Evolutionary conservation across 495 filamentous ascomycete species (phyloP), one percentile per base, ranked within the genome.

Genomic region (Aspergillus haitiensis): DNA sequence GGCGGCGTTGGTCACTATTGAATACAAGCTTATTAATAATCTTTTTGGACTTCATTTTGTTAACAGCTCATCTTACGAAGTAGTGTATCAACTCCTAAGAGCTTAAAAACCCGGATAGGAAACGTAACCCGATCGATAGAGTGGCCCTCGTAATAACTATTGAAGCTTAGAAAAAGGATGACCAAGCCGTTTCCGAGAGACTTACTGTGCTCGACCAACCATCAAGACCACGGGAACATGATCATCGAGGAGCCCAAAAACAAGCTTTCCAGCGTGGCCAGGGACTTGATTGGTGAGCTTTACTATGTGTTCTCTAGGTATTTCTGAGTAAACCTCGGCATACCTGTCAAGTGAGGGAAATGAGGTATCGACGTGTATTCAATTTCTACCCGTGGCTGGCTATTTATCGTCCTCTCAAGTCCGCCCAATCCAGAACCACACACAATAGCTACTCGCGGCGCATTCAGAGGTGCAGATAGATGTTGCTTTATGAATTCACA

Each of bases 101-200:
- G 69, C 63, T 84, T 87, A 73, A 91, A 84, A 11, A 91, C 84
- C 27, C 89, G 82, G 21, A 88, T 81, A 15, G 88, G 86, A 64
- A 90, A 88, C 37, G 88, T 88, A 16, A 89, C 78, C 48, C 77
- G 74, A 46, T 88, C 78, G 67, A 92, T 85, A 1, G 82, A 81
- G 70, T 91, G 82, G 10, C 89, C 89, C 74, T 92, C 89, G 69
- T 89, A 92, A 70, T 86, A 92, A 71, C 88, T 92, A 11, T 44
- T 60, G 13, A 15, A 34, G 18, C 16, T 3, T 7, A 12, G 27
- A 32, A 39, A 55, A 33, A 18, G n/a, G n/a, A 21, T 35, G 11
- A 7, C n/a, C 37, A 33, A 12, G 6, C 12, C 44, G 5, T n/a
- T 45, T 8, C 13, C n/a, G 48, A 32, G 16, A 49, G 39, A 78